Evolutionary conservation across 345 rosid genomes (phyloP), one percentile per base, ranked within the genome.

Genomic region (Euphorbia pulcherrima): DNA sequence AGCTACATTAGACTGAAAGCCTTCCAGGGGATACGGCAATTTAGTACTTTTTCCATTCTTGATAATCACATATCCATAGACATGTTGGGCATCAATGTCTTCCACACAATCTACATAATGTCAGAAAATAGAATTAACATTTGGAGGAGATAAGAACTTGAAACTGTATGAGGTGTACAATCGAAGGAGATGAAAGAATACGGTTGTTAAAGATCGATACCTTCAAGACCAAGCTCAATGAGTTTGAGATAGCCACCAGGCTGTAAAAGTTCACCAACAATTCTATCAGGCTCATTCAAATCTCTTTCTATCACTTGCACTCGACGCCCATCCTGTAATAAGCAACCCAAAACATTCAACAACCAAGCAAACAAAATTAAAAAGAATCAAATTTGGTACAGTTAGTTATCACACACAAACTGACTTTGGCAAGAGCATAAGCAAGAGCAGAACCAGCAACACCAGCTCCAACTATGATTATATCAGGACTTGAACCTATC

Each of bases 221-320:
- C 79, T 70, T 81, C 71, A 56, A 77, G 81, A 11, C 77, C 81
- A 46, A 81, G 60, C 65, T 81, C 81, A 23, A 69, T 68, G n/a
- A 81, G 50, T 64, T 77, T 81, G 37, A 81, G 68, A 55, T 72
- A 77, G 18, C 84, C 84, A 50, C 79, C 77, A 0, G 84, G 81
- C 16, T 74, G 79, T 52, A 81, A 60, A 51, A 74, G 48, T 65
- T 81, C 84, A 14, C 84, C 79, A 37, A 37, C 66, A 23, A 60
- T 59, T 69, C 58, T 29, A n/a, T 33, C 35, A 20, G 47, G 72
- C 59, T 48, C 50, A 47, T 33, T 33, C 57, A 69, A 50, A 17
- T 69, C 59, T 60, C 59, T 60, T 48, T 69, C 72, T 20, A 59
- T 59, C 2, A 47, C 58, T 29, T 47, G 65, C 0, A 60, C 35